Base-by-base conservation (phyloP, 495 filamentous ascomycete species). In the Xylaria castorea region DNA sequence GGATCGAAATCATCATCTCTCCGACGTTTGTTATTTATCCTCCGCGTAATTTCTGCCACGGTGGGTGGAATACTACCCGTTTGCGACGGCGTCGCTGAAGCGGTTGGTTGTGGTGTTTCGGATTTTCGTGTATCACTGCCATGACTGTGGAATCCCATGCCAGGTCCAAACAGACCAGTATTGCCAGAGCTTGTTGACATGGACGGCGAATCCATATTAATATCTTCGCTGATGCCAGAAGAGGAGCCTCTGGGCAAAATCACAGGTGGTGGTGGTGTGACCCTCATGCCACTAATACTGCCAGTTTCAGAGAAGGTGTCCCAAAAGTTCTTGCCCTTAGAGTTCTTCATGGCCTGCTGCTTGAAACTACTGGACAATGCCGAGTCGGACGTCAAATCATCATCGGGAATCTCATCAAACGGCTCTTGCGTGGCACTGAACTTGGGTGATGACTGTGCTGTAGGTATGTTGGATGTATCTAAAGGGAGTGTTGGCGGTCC, bases 1-100 rank as follows among this genome's bases (percentile, higher is more conserved):
- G 92, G 91, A 78, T 98, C 95, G 71, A 97, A 92, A 74, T 97
- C 94, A 77, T 98, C 96, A 71, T 98, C 96, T 40, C 94, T 88
- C 51, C 93, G 87, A 22, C 95, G 90, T 79, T 97, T 97, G 78
- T 86, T 91, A 78, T 90, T 89, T 61, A 89, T 87, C 73, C 87
- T 86, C 68, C 90, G 87, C 9, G 90, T 89, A 44, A 94, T 89
- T 63, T 94, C 93, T 1, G 87, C 89, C 18, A 90, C 88, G 3
- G 80, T 89, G 22, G 86, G 87, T 4, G 78, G 80, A 36, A 74
- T 42, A 44, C 74, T 75, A n/a, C 74, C 70, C 8, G 46, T 73
- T 68, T 78, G 79, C 18, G 78, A 84, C 70, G 76, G 80, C 53
- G 80, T 83, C 51, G 58, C 80, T 75, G 78, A 79, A 27, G 81